Percentiles rank a stretch among this genome's conserved stretches.
Conservation (phyloP, 306 rosid species). For the Boehmeria nivea region DNA sequence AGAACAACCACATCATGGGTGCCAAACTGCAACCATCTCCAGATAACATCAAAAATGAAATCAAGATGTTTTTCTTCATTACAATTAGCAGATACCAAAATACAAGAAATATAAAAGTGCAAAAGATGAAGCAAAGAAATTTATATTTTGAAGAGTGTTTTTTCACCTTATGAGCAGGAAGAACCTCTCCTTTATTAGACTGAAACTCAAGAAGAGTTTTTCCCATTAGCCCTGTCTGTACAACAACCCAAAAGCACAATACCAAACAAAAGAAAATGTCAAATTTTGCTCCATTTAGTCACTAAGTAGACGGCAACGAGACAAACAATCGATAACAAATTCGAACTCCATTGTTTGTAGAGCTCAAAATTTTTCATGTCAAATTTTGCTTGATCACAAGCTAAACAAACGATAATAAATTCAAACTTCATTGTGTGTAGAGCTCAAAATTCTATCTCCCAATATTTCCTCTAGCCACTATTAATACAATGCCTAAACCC, state of each 20-base stretch:
- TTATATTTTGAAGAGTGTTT: conserved; percentile 9
- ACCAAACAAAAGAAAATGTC: conserved; percentile 18
- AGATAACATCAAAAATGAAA: not conserved
- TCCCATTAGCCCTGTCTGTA: conserved; percentile 91
- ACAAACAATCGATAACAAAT: not conserved
- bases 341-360: not conserved
- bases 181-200: conserved; percentile 85
- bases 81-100: not conserved
- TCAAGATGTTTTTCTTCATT: not conserved
- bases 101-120: not conserved
- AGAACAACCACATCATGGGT: conserved; percentile 90
- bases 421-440: too few relatives aligned
- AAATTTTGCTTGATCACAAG: too few relatives aligned
- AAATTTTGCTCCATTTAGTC: conserved; percentile 13
- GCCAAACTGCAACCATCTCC: conserved; percentile 54
- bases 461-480: too few relatives aligned
- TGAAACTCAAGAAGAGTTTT: conserved; percentile 83
- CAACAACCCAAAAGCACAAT: conserved; percentile 22
- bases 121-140: not conserved
- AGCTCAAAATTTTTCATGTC: not conserved
- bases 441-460: too few relatives aligned
- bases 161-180: conserved; percentile 94
- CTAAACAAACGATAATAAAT: too few relatives aligned
- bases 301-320: conserved; percentile 4
- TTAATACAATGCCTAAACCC: too few relatives aligned